Conservation (phyloP, 352 stramenopile species). For the Globisporangium recalcitrans region DNA sequence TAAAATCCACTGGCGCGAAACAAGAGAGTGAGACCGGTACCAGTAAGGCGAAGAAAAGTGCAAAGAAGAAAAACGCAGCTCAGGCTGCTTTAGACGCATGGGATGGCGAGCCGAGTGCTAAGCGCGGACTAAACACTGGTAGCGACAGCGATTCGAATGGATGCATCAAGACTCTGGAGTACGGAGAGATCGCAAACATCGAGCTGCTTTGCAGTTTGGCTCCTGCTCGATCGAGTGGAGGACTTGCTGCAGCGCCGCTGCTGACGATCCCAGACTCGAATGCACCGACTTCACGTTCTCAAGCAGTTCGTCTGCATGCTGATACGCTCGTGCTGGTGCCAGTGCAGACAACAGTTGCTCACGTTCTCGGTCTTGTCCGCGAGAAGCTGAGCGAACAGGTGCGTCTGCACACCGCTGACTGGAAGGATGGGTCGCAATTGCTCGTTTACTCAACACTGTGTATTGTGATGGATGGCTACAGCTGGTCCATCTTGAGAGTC, state of each 20-base stretch:
- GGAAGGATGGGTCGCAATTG: background rate
- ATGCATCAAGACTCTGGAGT: slow-evolving; percentile 42
- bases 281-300: background rate
- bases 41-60: slow-evolving; percentile 33
- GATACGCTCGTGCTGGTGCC: slow-evolving; percentile 43
- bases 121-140: background rate
- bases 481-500: slow-evolving; percentile 17
- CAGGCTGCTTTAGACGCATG: slow-evolving; percentile 12
- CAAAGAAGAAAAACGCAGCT: slow-evolving; percentile 20
- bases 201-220: slow-evolving; percentile 42
- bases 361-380: slow-evolving; percentile 14
- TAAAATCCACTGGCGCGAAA: slow-evolving; percentile 6
- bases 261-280: slow-evolving; percentile 25
- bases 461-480: slow-evolving; percentile 14
- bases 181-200: slow-evolving; percentile 42
- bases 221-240: slow-evolving; percentile 9
- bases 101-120: slow-evolving; percentile 10
- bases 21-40: slow-evolving; percentile 22
- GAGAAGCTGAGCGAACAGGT: slow-evolving; percentile 20
- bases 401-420: background rate
- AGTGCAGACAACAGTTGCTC: slow-evolving; percentile 13
- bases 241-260: slow-evolving; percentile 17
- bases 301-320: slow-evolving; percentile 20
- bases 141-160: background rate
- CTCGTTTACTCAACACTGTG: background rate